Percentiles rank a stretch among this genome's conserved stretches.
phyloP scores from a whole-genome alignment of 2,329 filamentous ascomycete genomes.

The Alternaria viburni region DNA sequence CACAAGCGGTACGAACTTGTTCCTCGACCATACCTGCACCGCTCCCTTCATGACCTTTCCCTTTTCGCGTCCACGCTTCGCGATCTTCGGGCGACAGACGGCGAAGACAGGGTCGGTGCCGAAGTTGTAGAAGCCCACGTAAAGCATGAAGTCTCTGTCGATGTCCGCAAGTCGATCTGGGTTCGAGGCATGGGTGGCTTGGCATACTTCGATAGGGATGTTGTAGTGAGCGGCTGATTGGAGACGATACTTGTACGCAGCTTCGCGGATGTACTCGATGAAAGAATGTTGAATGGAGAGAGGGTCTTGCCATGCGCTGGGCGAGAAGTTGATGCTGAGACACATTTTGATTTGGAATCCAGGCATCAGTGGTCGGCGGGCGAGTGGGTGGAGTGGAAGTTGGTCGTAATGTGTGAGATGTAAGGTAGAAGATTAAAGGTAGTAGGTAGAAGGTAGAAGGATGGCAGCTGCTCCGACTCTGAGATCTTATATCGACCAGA shows the following conservation, averaged over 20 bases:
- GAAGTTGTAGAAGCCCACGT: slow-evolving; percentile 15
- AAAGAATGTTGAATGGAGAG: slow-evolving; percentile 7
- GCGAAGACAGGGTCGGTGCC: neutral
- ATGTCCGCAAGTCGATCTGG: neutral
- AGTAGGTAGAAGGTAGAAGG: neutral
- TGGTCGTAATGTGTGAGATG: neutral
- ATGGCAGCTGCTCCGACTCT: neutral
- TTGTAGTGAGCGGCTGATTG: slow-evolving; percentile 13
- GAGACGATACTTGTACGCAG: slow-evolving; percentile 8
- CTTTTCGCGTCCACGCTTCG: neutral
- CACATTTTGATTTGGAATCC: neutral
- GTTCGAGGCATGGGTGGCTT: neutral
- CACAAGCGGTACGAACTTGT: slow-evolving; percentile 2
- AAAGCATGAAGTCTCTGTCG: neutral
- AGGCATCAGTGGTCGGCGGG: no score
- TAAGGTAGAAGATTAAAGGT: no score
- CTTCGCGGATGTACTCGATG: slow-evolving; percentile 6
- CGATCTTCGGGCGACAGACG: neutral
- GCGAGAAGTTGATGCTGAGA: neutral
- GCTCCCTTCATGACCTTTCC: neutral
- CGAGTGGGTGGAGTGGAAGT: neutral
- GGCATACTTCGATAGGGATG: slow-evolving; percentile 3
- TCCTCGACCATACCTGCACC: neutral
- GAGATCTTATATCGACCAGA: neutral
- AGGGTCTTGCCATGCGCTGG: slow-evolving; percentile 1